Evolutionary conservation across 345 rosid species (phyloP).

Genomic region (Lepidium aucheri): DNA sequence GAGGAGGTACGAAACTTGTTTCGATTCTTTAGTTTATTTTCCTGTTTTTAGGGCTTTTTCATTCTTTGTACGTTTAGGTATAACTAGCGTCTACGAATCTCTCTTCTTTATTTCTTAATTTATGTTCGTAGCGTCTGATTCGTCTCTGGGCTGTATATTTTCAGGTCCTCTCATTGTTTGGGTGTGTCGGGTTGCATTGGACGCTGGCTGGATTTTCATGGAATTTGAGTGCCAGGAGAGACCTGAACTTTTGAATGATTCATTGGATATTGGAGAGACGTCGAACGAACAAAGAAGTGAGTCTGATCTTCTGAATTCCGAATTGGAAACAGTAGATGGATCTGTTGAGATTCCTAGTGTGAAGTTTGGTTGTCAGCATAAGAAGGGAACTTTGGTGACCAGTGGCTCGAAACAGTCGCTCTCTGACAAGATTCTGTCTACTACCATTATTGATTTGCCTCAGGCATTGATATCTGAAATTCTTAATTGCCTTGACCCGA

Average conservation of each 20-base stretch:
- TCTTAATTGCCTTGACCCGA: constrained; percentile 67
- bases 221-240: constrained; percentile 71
- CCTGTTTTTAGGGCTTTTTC: neutral
- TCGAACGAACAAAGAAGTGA: constrained; percentile 5
- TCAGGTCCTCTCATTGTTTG: constrained; percentile 6
- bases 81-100: constrained; percentile 1
- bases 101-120: neutral
- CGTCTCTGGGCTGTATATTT: constrained; percentile 6
- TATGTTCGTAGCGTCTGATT: neutral
- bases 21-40: neutral
- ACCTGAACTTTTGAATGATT: constrained; percentile 27
- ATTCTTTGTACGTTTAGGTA: constrained; percentile 4
- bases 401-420: constrained; percentile 29
- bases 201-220: constrained; percentile 42
- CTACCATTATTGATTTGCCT: constrained; percentile 66
- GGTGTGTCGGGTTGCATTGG: neutral
- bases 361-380: constrained; percentile 10
- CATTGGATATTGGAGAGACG: constrained; percentile 18
- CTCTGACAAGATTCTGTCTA: constrained; percentile 27
- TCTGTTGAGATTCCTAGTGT: constrained; percentile 25
- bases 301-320: constrained; percentile 3
- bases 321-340: constrained; percentile 2
- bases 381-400: constrained; percentile 25
- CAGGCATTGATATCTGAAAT: constrained; percentile 72
- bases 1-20: constrained; percentile 18